Percentiles rank a stretch among this genome's conserved stretches.
Evolutionary conservation across 768 basidiomycete genomes (phyloP).

Genomic region (Omphalotus guepiniiformis): DNA sequence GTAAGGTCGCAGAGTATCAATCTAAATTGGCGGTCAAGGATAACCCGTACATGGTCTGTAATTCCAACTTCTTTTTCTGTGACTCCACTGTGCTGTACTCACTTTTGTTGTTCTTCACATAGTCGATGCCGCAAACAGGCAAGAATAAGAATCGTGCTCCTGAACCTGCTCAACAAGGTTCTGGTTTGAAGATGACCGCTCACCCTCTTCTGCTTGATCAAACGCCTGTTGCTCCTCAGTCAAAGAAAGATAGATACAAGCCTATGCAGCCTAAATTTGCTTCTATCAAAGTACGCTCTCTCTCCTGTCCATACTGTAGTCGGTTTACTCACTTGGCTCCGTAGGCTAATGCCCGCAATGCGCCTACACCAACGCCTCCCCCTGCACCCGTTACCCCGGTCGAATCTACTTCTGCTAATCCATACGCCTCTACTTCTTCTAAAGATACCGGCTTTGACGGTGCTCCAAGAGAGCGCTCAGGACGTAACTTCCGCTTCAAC

Average conservation of each 20-base stretch:
- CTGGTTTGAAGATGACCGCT: conserved; percentile 85
- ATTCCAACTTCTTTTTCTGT: background rate
- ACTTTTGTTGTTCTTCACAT: no score
- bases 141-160: conserved; percentile 51
- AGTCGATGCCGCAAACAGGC: conserved; percentile 52
- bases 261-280: conserved; percentile 99
- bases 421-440: conserved; percentile 59
- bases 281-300: conserved; percentile 68
- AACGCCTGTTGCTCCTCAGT: conserved; percentile 53
- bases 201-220: conserved; percentile 81
- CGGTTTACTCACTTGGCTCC: conserved; percentile 9
- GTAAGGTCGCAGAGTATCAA: conserved; percentile 79
- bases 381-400: conserved; percentile 35
- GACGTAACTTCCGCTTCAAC: conserved; percentile 79
- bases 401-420: conserved; percentile 53
- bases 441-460: conserved; percentile 70
- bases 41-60: conserved; percentile 85
- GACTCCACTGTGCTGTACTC: background rate
- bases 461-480: conserved; percentile 65
- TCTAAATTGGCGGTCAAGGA: conserved; percentile 70
- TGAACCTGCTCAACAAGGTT: conserved; percentile 72
- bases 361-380: conserved; percentile 55
- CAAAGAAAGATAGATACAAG: conserved; percentile 90
- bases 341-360: conserved; percentile 75
- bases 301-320: background rate